phyloP scores from a whole-genome alignment of 2,329 filamentous ascomycete species.

The Helicocarpus griseus region DNA sequence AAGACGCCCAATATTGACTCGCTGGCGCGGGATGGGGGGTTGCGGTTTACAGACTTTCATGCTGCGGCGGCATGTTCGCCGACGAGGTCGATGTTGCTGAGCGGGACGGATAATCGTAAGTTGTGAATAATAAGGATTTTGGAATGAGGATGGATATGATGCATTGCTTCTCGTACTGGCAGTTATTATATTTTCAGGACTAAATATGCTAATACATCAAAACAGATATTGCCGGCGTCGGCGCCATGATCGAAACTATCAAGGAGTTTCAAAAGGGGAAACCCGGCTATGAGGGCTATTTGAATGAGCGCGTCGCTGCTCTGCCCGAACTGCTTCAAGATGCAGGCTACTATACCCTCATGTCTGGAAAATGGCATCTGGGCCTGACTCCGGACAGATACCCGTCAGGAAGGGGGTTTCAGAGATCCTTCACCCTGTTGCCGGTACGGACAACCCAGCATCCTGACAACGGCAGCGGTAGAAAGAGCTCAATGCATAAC shows the following conservation, averaged over 20 bases:
- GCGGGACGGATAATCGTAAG: constrained; percentile 53
- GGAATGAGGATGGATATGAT: no score
- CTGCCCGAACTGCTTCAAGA: constrained; percentile 51
- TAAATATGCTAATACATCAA: constrained; percentile 5
- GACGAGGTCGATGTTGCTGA: constrained; percentile 57
- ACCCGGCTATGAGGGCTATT: constrained; percentile 55
- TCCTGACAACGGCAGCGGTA: no score
- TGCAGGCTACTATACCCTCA: constrained; percentile 50
- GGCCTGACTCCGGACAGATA: constrained; percentile 49
- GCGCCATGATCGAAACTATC: constrained; percentile 48
- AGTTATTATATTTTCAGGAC: no score
- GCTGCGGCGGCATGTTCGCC: constrained; percentile 57
- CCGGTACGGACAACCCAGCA: constrained; percentile 42
- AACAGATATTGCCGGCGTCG: constrained; percentile 39
- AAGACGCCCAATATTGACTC: constrained; percentile 50
- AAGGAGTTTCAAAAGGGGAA: constrained; percentile 47
- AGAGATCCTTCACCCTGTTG: constrained; percentile 49
- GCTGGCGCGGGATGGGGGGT: constrained; percentile 42
- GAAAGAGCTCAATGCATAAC: no score
- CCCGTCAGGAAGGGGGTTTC: constrained; percentile 49
- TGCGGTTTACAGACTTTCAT: constrained; percentile 57
- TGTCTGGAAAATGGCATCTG: constrained; percentile 56
- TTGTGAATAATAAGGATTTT: no score
- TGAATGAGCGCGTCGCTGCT: constrained; percentile 50
- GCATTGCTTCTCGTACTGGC: no score